phyloP scores from a whole-genome alignment of 129 eudicot species.

The Flaveria bidentis region DNA sequence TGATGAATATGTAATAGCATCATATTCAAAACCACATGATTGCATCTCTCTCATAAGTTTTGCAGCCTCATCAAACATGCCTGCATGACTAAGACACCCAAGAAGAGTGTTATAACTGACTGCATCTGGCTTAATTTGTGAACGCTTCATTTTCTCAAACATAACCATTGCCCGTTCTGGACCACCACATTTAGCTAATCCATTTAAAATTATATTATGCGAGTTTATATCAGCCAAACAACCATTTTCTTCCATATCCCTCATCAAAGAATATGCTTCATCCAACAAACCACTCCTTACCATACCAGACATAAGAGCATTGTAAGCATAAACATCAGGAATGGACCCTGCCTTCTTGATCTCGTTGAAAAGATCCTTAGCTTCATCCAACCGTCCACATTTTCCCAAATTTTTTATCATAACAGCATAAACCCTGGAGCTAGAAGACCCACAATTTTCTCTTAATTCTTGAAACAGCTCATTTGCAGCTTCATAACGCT shows the following conservation, averaged over 20 bases:
- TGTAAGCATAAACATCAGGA: conserved; percentile 81
- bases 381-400: conserved; percentile 70
- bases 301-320: conserved; percentile 92
- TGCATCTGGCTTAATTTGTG: conserved; percentile 67
- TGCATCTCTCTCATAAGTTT: conserved; percentile 89
- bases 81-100: conserved; percentile 89
- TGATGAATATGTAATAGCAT: conserved; percentile 78
- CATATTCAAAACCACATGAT: conserved; percentile 68
- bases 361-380: conserved; percentile 75
- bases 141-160: conserved; percentile 70
- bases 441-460: conserved; percentile 82
- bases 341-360: conserved; percentile 56
- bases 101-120: conserved; percentile 89
- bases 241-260: conserved; percentile 75
- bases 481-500: conserved; percentile 88
- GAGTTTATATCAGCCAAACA: conserved; percentile 82
- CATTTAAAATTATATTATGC: conserved; percentile 74
- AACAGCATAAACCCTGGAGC: conserved; percentile 82
- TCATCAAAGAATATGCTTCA: conserved; percentile 71
- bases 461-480: conserved; percentile 87
- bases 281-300: conserved; percentile 73
- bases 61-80: conserved; percentile 97
- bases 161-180: conserved; percentile 69
- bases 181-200: conserved; percentile 76
- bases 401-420: conserved; percentile 91